These are phyloP conservation scores for Selaginella moellendorffii DNA, from an alignment of 75 land plant genomes.

Conservation along the genomic window DNA sequence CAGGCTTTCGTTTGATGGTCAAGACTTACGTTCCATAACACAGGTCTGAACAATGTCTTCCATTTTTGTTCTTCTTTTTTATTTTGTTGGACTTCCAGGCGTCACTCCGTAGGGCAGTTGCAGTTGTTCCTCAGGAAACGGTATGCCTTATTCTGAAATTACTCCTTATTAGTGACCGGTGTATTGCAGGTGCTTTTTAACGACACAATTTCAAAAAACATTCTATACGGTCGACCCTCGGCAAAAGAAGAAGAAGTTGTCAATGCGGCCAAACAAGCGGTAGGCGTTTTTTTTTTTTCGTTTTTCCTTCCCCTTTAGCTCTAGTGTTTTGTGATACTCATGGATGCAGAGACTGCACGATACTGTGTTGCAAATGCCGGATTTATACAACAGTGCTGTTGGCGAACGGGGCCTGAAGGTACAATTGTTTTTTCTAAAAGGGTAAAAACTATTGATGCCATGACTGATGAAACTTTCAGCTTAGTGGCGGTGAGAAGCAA, in stretches of 20 bases:
- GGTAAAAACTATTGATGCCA: too few species aligned
- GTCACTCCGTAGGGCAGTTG: slow-evolving; percentile 29
- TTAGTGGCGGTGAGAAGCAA: slow-evolving; percentile 36
- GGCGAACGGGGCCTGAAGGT: slow-evolving; percentile 40
- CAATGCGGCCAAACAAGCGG: slow-evolving; percentile 32
- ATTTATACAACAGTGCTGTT: slow-evolving; percentile 23
- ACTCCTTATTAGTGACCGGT: neutral
- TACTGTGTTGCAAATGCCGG: slow-evolving; percentile 35
- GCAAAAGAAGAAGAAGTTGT: slow-evolving; percentile 28
- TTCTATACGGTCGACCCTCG: slow-evolving; percentile 27
- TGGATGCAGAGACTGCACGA: slow-evolving; percentile 29
- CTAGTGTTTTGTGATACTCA: neutral
- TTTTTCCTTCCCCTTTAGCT: neutral
- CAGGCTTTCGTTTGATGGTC: slow-evolving; percentile 21
- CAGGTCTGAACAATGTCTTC: slow-evolving; percentile 13
- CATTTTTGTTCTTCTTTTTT: neutral
- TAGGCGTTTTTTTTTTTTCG: slow-evolving; percentile 7
- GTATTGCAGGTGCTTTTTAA: slow-evolving; percentile 28
- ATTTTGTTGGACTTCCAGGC: slow-evolving; percentile 8
- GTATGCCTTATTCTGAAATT: slow-evolving; percentile 16
- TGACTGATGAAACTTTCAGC: too few species aligned
- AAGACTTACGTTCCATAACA: slow-evolving; percentile 20
- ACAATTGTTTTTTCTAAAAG: too few species aligned
- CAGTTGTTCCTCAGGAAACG: slow-evolving; percentile 39
- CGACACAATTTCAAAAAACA: slow-evolving; percentile 26